Percentiles rank a stretch among this genome's conserved stretches.
phyloP scores from a whole-genome alignment of 768 basidiomycete species.

The Termitomyces sp. region DNA sequence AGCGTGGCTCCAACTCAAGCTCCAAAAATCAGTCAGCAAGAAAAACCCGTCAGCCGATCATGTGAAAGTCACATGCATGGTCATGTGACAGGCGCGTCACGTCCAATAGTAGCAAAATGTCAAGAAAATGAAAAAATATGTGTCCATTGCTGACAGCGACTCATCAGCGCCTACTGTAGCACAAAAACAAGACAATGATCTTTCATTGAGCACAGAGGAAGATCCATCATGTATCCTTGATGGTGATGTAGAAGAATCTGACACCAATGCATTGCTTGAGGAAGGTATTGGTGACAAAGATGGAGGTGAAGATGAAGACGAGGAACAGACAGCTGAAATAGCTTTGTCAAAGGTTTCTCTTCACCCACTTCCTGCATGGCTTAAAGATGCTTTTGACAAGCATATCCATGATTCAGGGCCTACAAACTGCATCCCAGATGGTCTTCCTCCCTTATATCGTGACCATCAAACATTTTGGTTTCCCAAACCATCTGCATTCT shows the following conservation, averaged over 20 bases:
- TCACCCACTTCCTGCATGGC: slow-evolving; percentile 1
- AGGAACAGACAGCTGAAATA: neutral
- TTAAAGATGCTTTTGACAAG: neutral
- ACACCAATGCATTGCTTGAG: neutral
- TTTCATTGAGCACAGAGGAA: neutral
- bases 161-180: too few relatives aligned
- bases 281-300: slow-evolving; percentile 7
- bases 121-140: too few relatives aligned
- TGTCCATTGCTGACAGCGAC: too few relatives aligned
- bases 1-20: too few relatives aligned
- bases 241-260: neutral
- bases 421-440: neutral
- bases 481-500: slow-evolving; percentile 2
- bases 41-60: too few relatives aligned
- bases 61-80: too few relatives aligned
- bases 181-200: too few relatives aligned
- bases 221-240: neutral
- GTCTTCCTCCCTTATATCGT: slow-evolving; percentile 1
- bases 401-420: neutral
- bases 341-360: neutral
- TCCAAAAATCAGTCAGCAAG: too few relatives aligned
- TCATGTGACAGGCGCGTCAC: too few relatives aligned
- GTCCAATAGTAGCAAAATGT: too few relatives aligned
- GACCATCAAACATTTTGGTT: slow-evolving; percentile 11
- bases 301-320: neutral